phyloP scores from a whole-genome alignment of 1,139 yeast genomes.

The Suhomyces bribrorum region DNA sequence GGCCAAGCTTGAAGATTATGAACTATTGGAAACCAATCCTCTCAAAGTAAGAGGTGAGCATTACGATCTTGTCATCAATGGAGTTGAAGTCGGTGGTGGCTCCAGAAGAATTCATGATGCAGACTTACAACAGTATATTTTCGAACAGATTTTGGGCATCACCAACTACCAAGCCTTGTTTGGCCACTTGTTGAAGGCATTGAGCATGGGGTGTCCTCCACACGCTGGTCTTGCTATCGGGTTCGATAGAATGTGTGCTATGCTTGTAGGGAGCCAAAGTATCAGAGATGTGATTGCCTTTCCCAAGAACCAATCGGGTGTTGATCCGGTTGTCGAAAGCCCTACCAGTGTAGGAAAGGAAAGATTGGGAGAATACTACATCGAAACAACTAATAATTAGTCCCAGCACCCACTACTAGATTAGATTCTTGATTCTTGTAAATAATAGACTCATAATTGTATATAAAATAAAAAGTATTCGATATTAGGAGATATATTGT shows the following conservation, averaged over 20 bases:
- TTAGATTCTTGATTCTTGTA: too few species aligned
- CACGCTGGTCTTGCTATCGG: slow-evolving; percentile 98
- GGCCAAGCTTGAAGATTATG: slow-evolving; percentile 74
- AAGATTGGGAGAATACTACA: slow-evolving; percentile 53
- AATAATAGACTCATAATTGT: too few species aligned
- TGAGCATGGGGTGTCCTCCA: slow-evolving; percentile 94
- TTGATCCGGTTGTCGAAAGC: slow-evolving; percentile 83
- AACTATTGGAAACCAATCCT: slow-evolving; percentile 54
- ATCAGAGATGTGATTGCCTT: slow-evolving; percentile 94
- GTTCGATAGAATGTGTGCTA: slow-evolving; percentile 89
- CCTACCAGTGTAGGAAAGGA: slow-evolving; percentile 64
- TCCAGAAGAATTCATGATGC: slow-evolving; percentile 93
- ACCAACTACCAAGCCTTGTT: slow-evolving; percentile 62
- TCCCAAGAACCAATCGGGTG: slow-evolving; percentile 89
- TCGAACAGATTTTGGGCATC: slow-evolving; percentile 57
- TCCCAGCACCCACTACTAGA: too few species aligned
- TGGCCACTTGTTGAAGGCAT: slow-evolving; percentile 82
- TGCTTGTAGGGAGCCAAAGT: slow-evolving; percentile 71
- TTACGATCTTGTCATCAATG: slow-evolving; percentile 90
- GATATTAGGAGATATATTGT: too few species aligned
- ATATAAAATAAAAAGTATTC: too few species aligned
- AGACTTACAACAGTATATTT: slow-evolving; percentile 67
- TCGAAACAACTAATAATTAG: too few species aligned
- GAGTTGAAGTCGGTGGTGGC: slow-evolving; percentile 97
- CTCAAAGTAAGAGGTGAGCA: slow-evolving; percentile 83